Base-by-base conservation (phyloP, 2,329 filamentous ascomycete genomes). In the Xylaria sp. region DNA sequence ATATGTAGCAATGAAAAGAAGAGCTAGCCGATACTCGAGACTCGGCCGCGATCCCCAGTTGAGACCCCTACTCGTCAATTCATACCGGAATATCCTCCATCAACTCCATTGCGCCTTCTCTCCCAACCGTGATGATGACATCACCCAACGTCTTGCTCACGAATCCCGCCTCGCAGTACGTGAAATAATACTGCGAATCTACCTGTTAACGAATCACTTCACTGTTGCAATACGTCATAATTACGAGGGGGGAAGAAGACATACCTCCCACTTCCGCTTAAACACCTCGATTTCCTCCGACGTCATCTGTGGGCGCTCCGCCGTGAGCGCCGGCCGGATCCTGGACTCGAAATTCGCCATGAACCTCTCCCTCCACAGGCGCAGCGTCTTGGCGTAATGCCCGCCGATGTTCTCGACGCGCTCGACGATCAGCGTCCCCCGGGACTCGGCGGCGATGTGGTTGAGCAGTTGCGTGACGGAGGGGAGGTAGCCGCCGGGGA, bases 91-190 rank as follows among this genome's bases (percentile, higher is more conserved):
- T 83, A 45, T 82, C 82, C 65, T 89, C 86, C 81, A 90, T 86
- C 75, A 89, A 77, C 70, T 89, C 84, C 65, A 83, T 69, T 2
- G 84, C 79, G 2, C 85, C 84, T 65, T 89, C 86, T 39, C 85
- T 77, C 1, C 82, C 84, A 9, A 89, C 84, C 0, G 86, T 90
- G 58, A 92, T 83, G 45, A 91, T 89, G 1, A 85, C 85, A 71
- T 91, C 88, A 2, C 87, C 87, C 18, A 91, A 69, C 2, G 86
- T 89, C 72, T 90, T 90, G 5, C 84, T 88, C 53, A 81, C 74
- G 64, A 91, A 91, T 0, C 87, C 88, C 38, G 87, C 87, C 69
- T 91, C 88, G 58, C 87, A 90, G 67, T 91, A 91, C 19, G 82
- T 78, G 70, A 91, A 91, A 68, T 91, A 91, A 65, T 90, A 91